phyloP scores from a whole-genome alignment of 2,329 filamentous ascomycete species.

The Penicillium sp. region DNA sequence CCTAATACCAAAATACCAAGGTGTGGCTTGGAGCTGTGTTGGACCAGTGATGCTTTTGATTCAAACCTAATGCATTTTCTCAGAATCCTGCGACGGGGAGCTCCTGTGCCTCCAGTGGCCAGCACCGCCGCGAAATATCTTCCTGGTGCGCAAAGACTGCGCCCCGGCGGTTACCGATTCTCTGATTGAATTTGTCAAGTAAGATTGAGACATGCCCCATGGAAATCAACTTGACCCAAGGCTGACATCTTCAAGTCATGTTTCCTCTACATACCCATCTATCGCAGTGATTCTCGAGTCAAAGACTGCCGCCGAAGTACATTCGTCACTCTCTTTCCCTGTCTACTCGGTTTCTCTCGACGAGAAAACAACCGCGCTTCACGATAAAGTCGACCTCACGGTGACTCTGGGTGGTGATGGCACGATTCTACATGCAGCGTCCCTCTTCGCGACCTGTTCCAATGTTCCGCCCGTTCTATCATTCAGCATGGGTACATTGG shows the following conservation, averaged over 20 bases:
- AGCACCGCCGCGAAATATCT: slow-evolving; percentile 64
- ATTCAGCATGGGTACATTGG: slow-evolving; percentile 95
- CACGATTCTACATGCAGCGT: slow-evolving; percentile 81
- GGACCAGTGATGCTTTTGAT: neutral
- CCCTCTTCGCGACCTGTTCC: slow-evolving; percentile 76
- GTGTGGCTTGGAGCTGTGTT: slow-evolving; percentile 41
- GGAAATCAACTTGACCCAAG: neutral
- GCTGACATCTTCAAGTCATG: slow-evolving; percentile 60
- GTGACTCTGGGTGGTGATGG: slow-evolving; percentile 91
- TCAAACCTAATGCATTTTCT: slow-evolving; percentile 2
- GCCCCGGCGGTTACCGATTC: slow-evolving; percentile 55
- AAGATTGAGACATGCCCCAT: slow-evolving; percentile 7
- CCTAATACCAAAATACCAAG: slow-evolving; percentile 62
- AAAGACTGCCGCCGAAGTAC: slow-evolving; percentile 68
- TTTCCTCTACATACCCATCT: slow-evolving; percentile 74
- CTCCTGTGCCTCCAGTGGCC: slow-evolving; percentile 67
- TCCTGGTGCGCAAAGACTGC: slow-evolving; percentile 66
- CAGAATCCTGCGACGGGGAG: slow-evolving; percentile 58
- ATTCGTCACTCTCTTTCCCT: slow-evolving; percentile 68
- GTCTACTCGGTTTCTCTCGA: slow-evolving; percentile 56
- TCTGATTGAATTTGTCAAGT: slow-evolving; percentile 57
- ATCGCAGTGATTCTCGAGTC: slow-evolving; percentile 82
- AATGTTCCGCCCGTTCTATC: slow-evolving; percentile 87
- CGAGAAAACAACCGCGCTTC: slow-evolving; percentile 51
- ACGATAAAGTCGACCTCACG: slow-evolving; percentile 81